Base-by-base conservation (phyloP, 106 monocot genomes). In the Hemerocallis citrina region DNA sequence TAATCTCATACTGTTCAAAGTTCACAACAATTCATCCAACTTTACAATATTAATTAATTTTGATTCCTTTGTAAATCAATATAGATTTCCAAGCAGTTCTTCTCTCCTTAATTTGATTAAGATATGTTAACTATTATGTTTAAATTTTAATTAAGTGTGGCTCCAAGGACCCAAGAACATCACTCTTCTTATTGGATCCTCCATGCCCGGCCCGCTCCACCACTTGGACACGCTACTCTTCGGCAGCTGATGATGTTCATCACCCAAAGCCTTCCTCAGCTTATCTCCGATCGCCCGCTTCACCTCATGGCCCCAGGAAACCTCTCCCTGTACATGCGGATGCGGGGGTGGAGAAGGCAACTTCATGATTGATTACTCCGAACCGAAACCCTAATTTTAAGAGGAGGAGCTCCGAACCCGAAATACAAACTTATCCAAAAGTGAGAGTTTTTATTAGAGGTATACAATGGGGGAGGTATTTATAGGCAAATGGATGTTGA, bases 101-200 rank as follows among this genome's bases (percentile, higher is more conserved):
- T n/a, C n/a, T n/a, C n/a, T n/a, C n/a, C n/a, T n/a, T n/a, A n/a
- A n/a, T n/a, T n/a, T n/a, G n/a, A n/a, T n/a, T n/a, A n/a, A n/a
- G n/a, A n/a, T n/a, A n/a, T n/a, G n/a, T n/a, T n/a, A n/a, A n/a
- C n/a, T n/a, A n/a, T n/a, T n/a, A n/a, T n/a, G n/a, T n/a, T n/a
- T n/a, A n/a, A n/a, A 38, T 11, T 38, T 38, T 11, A n/a, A 19
- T 57, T 35, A 76, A 57, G 76, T 76, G 52, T 76, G 76, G 51
- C 76, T 67, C 76, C 76, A 76, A 59, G 76, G 76, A 10, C 70
- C 77, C 66, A 77, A 67, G 71, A 77, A 77, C 77, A 77, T 72
- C 34, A 77, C 61, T 71, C 77, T 71, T 33, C 77, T 65, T 54
- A 77, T 77, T 28, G 77, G 77, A 47, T 77, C 77, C 37, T 77